Evolutionary conservation across 1,139 yeast species (phyloP), one percentile per base, ranked within the genome.

Genomic region (Yamadazyma atlantica): DNA sequence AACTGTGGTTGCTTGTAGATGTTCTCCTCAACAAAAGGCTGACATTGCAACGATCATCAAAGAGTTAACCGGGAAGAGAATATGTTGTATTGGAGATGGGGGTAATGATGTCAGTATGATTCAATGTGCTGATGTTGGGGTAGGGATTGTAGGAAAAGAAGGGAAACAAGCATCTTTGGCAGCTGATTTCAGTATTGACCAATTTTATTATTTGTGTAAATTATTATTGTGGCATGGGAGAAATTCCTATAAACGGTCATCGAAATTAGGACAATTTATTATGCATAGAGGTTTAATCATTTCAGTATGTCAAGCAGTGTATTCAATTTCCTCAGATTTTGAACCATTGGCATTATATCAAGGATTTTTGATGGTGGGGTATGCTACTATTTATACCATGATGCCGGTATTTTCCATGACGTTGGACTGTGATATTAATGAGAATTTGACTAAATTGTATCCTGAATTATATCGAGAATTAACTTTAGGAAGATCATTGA

Each of bases 21-120:
- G 99, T 62, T 84, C 97, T 1, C 99, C 99, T 1, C 98, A 94
- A 59, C 99, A 94, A 55, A 94, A 94, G 60, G 98, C 98, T 0
- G 97, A 94, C 57, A 87, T 94, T 37, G 97, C 98, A 0, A 55
- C 77, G 16, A 67, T 83, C 47, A 94, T 94, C 46, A 77, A 90
- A 49, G 78, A 78, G 42, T 65, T 78, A 25, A 92, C 98, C 0
- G 86, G 88, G 5, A 88, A 87, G 55, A 69, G 98, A 37, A 97
- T 90, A 3, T 90, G 97, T 51, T 92, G 98, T 58, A 94, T 94
- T 51, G 99, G 99, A 36, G 99, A 94, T 62, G 99, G 99, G 49
- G 99, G 99, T 51, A 94, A 94, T 55, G 99, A 94, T 62, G 99
- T 94, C 27, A 86, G 95, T 53, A 94, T 94, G 99, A 94, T 94